A percentile compares a stretch with the other conserved stretches of the same genome.
These are phyloP conservation scores for Hamigera avellanea DNA, from an alignment of 495 filamentous ascomycete genomes.

Conservation along the genomic window DNA sequence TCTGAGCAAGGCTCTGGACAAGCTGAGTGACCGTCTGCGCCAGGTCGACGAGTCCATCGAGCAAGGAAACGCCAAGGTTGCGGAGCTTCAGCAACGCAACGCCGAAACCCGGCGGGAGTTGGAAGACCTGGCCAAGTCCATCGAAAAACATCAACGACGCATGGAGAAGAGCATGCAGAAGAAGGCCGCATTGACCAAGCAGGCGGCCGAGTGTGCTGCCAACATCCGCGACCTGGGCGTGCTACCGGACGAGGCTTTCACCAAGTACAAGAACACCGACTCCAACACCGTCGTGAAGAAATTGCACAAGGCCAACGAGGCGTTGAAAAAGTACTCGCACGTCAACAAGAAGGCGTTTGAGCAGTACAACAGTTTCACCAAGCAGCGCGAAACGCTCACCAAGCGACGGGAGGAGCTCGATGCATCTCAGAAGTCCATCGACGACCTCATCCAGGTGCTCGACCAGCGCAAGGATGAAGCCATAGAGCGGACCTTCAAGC, in stretches of 20 bases:
- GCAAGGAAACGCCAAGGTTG: conserved; percentile 44
- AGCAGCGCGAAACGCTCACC: conserved; percentile 71
- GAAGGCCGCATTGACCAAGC: conserved; percentile 62
- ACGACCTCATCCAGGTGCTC: conserved; percentile 80
- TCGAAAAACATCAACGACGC: conserved; percentile 78
- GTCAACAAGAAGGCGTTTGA: conserved; percentile 99
- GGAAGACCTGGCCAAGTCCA: conserved; percentile 65
- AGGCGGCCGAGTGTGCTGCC: conserved; percentile 65
- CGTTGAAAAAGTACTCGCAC: conserved; percentile 88
- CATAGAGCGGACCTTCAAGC: conserved; percentile 96
- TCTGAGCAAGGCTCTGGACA: conserved; percentile 46
- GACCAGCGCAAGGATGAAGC: conserved; percentile 88
- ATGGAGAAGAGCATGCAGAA: conserved; percentile 89
- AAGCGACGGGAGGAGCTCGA: conserved; percentile 79
- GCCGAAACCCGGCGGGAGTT: conserved; percentile 53
- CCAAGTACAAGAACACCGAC: conserved; percentile 72
- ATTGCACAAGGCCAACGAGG: conserved; percentile 86
- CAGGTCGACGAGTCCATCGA: conserved; percentile 66
- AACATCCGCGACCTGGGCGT: conserved; percentile 91
- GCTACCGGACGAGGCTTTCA: conserved; percentile 87
- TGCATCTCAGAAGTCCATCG: conserved; percentile 68
- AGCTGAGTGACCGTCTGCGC: conserved; percentile 51
- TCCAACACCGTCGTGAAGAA: conserved; percentile 71
- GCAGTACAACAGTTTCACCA: conserved; percentile 95
- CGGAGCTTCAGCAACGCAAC: conserved; percentile 51